Conservation (phyloP, 208 protist genomes). For the Trypanosoma conorhini region DNA sequence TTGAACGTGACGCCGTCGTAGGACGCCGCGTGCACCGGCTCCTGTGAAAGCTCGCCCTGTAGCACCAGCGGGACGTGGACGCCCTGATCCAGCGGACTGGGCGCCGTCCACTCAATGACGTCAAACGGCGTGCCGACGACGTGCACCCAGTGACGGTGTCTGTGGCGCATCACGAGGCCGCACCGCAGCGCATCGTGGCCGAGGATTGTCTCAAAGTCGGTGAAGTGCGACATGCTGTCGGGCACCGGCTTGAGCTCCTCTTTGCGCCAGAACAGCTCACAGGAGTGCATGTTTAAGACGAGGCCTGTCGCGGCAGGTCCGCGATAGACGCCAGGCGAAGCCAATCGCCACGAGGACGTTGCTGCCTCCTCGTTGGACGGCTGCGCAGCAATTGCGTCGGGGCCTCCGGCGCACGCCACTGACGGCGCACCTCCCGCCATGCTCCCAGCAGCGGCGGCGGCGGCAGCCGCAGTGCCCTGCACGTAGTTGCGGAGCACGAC, state of each 20-base stretch:
- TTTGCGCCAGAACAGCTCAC: slow-evolving; percentile 84
- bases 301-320: slow-evolving; percentile 46
- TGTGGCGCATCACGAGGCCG: slow-evolving; percentile 59
- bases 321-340: slow-evolving; percentile 45
- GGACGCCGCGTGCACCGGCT: slow-evolving; percentile 31
- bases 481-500: too few species aligned
- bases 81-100: slow-evolving; percentile 45
- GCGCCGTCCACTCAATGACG: slow-evolving; percentile 69
- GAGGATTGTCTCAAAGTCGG: slow-evolving; percentile 82
- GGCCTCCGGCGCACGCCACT: slow-evolving; percentile 19
- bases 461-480: too few species aligned
- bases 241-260: slow-evolving; percentile 80
- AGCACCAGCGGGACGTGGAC: slow-evolving; percentile 47
- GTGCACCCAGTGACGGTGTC: slow-evolving; percentile 78
- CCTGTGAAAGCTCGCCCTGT: slow-evolving; percentile 36
- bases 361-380: neutral
- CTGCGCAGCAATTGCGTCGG: neutral
- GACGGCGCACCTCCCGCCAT: too few species aligned
- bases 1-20: slow-evolving; percentile 55
- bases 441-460: too few species aligned
- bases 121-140: slow-evolving; percentile 84
- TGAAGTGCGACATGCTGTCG: slow-evolving; percentile 87
- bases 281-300: slow-evolving; percentile 68
- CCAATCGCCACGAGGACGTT: neutral
- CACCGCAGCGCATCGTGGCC: slow-evolving; percentile 72